Evolutionary conservation across 139 green algal genomes (phyloP).

Genomic region (Volvox reticuliferus): DNA sequence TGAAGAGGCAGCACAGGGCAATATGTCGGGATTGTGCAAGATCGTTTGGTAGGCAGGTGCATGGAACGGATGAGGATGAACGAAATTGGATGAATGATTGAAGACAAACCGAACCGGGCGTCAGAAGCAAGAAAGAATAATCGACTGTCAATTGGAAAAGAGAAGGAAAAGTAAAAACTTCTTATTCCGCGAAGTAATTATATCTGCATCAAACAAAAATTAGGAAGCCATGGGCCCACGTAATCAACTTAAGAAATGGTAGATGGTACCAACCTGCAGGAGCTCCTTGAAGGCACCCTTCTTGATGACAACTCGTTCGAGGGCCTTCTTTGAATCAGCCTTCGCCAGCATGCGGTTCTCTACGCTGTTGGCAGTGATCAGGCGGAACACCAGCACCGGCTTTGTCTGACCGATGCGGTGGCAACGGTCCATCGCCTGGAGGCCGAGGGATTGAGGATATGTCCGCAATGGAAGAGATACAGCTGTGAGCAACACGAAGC

Average conservation of each 20-base stretch:
- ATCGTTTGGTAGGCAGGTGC: no score
- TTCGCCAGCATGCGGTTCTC: conserved; percentile 94
- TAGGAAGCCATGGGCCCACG: no score
- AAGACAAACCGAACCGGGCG: background rate
- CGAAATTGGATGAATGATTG: background rate
- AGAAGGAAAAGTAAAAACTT: background rate
- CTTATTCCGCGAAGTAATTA: no score
- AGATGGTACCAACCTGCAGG: background rate
- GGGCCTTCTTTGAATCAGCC: conserved; percentile 91
- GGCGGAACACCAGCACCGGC: conserved; percentile 96
- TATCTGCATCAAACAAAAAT: no score
- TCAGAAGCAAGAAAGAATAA: background rate
- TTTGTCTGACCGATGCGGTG: conserved; percentile 98
- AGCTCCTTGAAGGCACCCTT: conserved; percentile 94
- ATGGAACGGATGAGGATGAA: no score
- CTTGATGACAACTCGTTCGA: conserved; percentile 95
- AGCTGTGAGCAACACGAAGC: no score
- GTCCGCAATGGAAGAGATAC: no score
- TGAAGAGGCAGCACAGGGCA: background rate
- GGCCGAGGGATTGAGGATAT: background rate
- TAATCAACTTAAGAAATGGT: no score
- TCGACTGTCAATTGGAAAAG: background rate
- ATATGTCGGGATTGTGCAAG: background rate
- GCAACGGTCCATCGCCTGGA: conserved; percentile 98
- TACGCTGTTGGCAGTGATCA: conserved; percentile 93